These are phyloP conservation scores for Crepidotus variabilis DNA, from an alignment of 768 basidiomycete species.

Conservation along the genomic window DNA sequence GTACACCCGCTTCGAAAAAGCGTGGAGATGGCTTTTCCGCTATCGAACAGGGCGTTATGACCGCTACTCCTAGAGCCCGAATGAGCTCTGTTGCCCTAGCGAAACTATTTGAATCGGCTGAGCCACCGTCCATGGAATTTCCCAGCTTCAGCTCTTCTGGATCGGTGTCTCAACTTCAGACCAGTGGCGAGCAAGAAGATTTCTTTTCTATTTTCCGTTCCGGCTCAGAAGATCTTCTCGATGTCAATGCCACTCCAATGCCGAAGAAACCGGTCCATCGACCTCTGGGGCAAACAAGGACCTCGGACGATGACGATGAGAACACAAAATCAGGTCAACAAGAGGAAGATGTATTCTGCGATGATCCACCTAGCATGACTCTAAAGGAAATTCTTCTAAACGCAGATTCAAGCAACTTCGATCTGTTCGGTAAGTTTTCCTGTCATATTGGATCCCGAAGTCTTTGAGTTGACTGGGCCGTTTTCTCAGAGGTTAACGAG, in stretches of 20 bases:
- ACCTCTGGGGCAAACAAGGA: not conserved
- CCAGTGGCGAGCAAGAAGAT: not conserved
- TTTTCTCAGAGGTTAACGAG: conserved; percentile 5
- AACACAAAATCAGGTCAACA: too few relatives aligned
- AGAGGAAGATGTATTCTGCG: conserved; percentile 21
- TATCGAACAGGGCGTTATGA: not conserved
- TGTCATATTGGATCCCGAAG: not conserved
- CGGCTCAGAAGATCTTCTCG: not conserved
- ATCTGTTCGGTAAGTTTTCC: conserved; percentile 28
- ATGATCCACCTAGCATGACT: conserved; percentile 44
- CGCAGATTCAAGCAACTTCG: conserved; percentile 34
- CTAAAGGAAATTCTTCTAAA: conserved; percentile 42
- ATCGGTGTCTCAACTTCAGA: not conserved
- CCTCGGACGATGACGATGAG: not conserved
- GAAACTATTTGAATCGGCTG: conserved; percentile 9
- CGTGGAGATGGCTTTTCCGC: not conserved
- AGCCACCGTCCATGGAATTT: not conserved
- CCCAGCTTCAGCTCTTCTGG: not conserved
- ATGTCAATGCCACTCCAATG: not conserved
- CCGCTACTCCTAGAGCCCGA: conserved; percentile 10
- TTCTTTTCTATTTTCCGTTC: too few relatives aligned
- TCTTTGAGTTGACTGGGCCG: not conserved
- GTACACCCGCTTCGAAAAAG: conserved; percentile 18
- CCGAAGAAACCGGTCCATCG: not conserved
- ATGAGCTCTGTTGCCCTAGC: conserved; percentile 15